Conservation (phyloP, 2,329 filamentous ascomycete species). For the Colletotrichum australisinense region DNA sequence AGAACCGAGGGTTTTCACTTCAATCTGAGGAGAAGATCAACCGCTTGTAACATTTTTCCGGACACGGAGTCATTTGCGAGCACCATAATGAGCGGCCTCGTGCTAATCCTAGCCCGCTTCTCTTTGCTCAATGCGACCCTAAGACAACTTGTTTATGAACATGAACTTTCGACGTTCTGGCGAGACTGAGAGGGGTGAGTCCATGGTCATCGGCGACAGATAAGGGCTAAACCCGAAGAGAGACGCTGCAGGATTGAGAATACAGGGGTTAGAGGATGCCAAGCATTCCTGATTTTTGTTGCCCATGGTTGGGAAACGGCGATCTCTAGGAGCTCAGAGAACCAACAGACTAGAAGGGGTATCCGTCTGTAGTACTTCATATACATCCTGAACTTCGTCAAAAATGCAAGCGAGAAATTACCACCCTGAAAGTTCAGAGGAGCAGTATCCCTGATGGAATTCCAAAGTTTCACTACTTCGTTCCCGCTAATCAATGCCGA, state of each 20-base stretch:
- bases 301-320: background rate
- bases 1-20: background rate
- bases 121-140: background rate
- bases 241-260: background rate
- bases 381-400: too few relatives aligned
- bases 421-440: background rate
- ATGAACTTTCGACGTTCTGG: background rate
- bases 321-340: background rate
- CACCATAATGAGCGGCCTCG: background rate
- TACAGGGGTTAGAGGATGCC: background rate
- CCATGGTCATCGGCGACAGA: background rate
- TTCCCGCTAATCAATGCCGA: too few relatives aligned
- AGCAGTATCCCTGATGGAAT: background rate
- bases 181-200: background rate
- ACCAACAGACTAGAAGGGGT: too few relatives aligned
- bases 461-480: background rate
- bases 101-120: background rate
- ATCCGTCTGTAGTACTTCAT: too few relatives aligned
- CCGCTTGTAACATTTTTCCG: background rate
- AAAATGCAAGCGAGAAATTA: background rate
- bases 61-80: background rate
- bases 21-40: conserved; percentile 7
- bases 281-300: background rate
- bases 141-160: too few relatives aligned
- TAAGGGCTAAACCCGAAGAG: background rate